phyloP scores from a whole-genome alignment of 495 filamentous ascomycete genomes.

The Penicillium egyptiacum region DNA sequence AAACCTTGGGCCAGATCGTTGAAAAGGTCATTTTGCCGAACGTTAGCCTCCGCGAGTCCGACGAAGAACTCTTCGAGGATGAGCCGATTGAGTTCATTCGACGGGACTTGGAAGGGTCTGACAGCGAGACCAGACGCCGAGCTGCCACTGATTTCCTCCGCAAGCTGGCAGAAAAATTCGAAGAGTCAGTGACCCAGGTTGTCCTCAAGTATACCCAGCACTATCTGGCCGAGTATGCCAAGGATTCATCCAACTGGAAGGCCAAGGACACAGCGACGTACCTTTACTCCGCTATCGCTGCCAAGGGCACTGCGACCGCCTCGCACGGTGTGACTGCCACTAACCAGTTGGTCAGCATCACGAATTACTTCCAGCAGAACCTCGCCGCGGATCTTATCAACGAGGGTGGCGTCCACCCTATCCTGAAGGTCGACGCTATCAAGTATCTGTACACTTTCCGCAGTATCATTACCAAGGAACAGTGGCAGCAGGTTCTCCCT shows the following conservation, averaged over 20 bases:
- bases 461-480: constrained; percentile 78
- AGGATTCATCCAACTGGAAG: constrained; percentile 78
- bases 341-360: constrained; percentile 77
- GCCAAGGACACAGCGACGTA: constrained; percentile 97
- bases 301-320: constrained; percentile 81
- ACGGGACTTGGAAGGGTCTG: constrained; percentile 92
- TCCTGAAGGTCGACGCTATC: constrained; percentile 95
- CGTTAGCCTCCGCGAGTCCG: constrained; percentile 81
- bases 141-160: constrained; percentile 93
- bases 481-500: constrained; percentile 86
- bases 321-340: constrained; percentile 86
- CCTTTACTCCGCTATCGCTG: constrained; percentile 89
- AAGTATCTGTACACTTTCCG: constrained; percentile 96
- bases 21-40: constrained; percentile 96
- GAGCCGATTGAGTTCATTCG: constrained; percentile 99
- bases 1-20: constrained; percentile 74
- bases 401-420: constrained; percentile 65
- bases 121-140: constrained; percentile 86
- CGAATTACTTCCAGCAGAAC: constrained; percentile 89
- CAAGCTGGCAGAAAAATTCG: constrained; percentile 83
- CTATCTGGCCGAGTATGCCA: constrained; percentile 67
- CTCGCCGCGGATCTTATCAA: constrained; percentile 79
- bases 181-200: constrained; percentile 74
- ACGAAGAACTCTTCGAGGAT: constrained; percentile 95
- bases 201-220: constrained; percentile 80